Conservation (phyloP, 495 filamentous ascomycete genomes). For the Rhizodiscina lignyota region DNA sequence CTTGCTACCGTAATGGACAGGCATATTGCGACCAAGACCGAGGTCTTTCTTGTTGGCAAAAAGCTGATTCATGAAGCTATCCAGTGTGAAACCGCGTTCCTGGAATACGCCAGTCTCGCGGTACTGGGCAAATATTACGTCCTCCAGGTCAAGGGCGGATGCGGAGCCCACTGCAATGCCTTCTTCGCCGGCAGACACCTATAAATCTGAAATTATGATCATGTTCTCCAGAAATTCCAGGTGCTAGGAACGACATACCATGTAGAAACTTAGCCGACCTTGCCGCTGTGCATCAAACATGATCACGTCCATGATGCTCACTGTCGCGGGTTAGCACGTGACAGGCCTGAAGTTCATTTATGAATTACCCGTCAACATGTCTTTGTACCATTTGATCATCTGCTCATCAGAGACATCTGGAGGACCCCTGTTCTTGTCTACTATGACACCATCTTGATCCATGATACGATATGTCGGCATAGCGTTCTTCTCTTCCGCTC, state of each 20-base stretch:
- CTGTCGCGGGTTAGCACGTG: constrained; percentile 13
- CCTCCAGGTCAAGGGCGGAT: constrained; percentile 60
- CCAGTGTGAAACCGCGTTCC: constrained; percentile 73
- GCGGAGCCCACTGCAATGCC: constrained; percentile 80
- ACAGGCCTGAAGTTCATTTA: not conserved
- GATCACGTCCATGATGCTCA: constrained; percentile 85
- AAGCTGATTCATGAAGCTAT: constrained; percentile 87
- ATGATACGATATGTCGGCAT: constrained; percentile 79
- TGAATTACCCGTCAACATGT: constrained; percentile 44
- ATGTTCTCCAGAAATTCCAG: not conserved
- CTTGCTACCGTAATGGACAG: constrained; percentile 81
- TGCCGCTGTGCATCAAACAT: constrained; percentile 82
- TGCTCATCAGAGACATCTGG: constrained; percentile 53
- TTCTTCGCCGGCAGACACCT: constrained; percentile 87
- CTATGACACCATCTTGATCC: constrained; percentile 62
- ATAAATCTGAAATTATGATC: not conserved
- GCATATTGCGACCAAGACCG: constrained; percentile 88
- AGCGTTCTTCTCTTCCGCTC: constrained; percentile 44
- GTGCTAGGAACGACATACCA: constrained; percentile 35
- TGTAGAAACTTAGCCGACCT: constrained; percentile 84
- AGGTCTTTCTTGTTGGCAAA: constrained; percentile 76
- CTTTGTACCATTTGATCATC: constrained; percentile 45
- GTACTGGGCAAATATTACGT: constrained; percentile 91
- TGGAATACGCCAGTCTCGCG: constrained; percentile 82
- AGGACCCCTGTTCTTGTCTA: constrained; percentile 45